Evolutionary conservation across 2,329 filamentous ascomycete genomes (phyloP).

Genomic region (Acarospora socialis): DNA sequence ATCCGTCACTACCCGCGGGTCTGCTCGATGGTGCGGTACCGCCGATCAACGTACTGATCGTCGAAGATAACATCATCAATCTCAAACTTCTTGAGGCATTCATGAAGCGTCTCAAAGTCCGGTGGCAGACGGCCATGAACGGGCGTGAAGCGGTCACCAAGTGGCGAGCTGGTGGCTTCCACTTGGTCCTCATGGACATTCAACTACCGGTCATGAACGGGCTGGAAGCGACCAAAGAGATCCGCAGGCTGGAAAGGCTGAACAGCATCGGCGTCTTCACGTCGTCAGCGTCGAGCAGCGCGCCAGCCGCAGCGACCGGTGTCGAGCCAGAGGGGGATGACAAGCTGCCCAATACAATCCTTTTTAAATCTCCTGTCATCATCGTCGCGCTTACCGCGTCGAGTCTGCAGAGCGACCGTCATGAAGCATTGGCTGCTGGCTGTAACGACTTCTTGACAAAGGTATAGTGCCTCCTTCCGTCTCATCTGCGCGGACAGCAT

Average conservation of each 20-base stretch:
- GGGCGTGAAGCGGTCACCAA: conserved; percentile 84
- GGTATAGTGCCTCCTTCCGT: conserved; percentile 35
- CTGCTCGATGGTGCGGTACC: conserved; percentile 72
- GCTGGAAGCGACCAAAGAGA: conserved; percentile 87
- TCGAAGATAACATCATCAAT: conserved; percentile 98
- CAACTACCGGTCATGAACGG: conserved; percentile 95
- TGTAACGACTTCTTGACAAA: conserved; percentile 98
- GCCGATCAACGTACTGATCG: conserved; percentile 92
- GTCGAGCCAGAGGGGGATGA: conserved; percentile 44
- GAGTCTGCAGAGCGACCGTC: conserved; percentile 84
- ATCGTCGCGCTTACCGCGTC: conserved; percentile 94
- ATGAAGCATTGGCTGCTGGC: conserved; percentile 85
- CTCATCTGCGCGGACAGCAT: neutral
- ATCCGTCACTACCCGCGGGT: conserved; percentile 39
- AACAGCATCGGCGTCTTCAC: conserved; percentile 89
- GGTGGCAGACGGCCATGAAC: conserved; percentile 96
- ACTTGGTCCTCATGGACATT: conserved; percentile 96
- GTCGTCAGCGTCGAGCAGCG: conserved; percentile 37
- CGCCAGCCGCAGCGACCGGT: conserved; percentile 11
- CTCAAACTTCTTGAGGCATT: conserved; percentile 85
- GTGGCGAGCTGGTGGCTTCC: conserved; percentile 85
- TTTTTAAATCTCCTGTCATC: conserved; percentile 95
- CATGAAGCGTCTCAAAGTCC: conserved; percentile 86
- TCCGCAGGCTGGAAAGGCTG: conserved; percentile 71
- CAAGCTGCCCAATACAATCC: conserved; percentile 47